Evolutionary conservation across 345 rosid species (phyloP).

Genomic region (Rhizophora apiculata): DNA sequence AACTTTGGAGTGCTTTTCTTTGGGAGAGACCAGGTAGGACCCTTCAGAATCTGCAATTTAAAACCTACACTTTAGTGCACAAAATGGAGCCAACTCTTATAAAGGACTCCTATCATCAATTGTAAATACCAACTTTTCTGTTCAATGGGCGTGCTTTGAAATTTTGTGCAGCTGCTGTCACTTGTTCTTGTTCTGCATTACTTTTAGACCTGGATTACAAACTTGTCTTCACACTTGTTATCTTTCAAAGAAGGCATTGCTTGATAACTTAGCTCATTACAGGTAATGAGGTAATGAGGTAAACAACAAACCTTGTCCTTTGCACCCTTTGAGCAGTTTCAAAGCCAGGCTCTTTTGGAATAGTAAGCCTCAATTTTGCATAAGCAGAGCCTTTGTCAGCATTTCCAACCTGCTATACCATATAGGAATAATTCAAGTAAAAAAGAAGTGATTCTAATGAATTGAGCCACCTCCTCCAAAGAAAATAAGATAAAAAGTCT

Average conservation of each 20-base stretch:
- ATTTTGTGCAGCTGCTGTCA: slow-evolving; percentile 37
- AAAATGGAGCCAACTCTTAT: slow-evolving; percentile 1
- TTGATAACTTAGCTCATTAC: slow-evolving; percentile 9
- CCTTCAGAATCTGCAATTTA: slow-evolving; percentile 69
- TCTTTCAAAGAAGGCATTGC: slow-evolving; percentile 8
- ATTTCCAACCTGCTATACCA: slow-evolving; percentile 51
- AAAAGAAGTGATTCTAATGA: not conserved
- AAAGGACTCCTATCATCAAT: slow-evolving; percentile 9
- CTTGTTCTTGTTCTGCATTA: slow-evolving; percentile 37
- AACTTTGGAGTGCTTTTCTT: slow-evolving; percentile 73
- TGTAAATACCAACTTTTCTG: slow-evolving; percentile 67
- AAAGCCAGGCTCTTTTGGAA: slow-evolving; percentile 90
- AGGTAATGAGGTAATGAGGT: not conserved
- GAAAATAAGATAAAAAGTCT: not conserved
- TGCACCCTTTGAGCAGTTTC: slow-evolving; percentile 83
- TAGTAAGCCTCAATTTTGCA: slow-evolving; percentile 56
- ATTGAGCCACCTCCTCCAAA: not conserved
- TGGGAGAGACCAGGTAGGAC: slow-evolving; percentile 72
- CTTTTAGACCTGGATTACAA: slow-evolving; percentile 58
- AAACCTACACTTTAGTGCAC: slow-evolving; percentile 20
- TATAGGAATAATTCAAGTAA: not conserved
- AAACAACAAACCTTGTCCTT: slow-evolving; percentile 54
- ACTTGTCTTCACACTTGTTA: slow-evolving; percentile 14
- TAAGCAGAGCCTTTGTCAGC: slow-evolving; percentile 37
- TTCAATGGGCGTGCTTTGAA: slow-evolving; percentile 95